Percentiles rank a stretch among this genome's conserved stretches.
Conservation (phyloP, 176 grass and related monocot species). For the Oryza glaberrima region DNA sequence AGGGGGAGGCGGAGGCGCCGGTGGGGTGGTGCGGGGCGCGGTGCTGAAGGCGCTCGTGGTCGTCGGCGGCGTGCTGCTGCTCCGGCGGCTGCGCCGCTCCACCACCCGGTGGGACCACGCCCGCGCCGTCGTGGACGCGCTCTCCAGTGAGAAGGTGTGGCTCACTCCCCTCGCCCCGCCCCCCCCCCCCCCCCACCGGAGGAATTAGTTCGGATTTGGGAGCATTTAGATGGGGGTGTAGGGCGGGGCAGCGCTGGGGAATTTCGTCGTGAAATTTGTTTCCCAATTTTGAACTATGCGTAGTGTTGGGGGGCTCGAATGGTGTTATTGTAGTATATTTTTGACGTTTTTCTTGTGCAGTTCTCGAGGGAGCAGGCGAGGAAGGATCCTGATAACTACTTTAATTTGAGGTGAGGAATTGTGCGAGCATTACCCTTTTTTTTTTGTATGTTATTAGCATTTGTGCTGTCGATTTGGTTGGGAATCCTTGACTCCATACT, state of each 20-base stretch:
- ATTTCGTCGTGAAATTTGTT: neutral
- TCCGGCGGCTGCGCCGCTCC: constrained; percentile 85
- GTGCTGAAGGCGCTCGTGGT: constrained; percentile 85
- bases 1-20: constrained; percentile 33
- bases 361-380: constrained; percentile 96
- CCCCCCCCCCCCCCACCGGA: too few relatives aligned
- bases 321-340: neutral
- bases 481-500: constrained; percentile 7
- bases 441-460: neutral
- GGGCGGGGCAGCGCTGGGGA: neutral
- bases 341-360: constrained; percentile 46
- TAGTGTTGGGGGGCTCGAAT: neutral
- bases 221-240: neutral
- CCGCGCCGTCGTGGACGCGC: constrained; percentile 72
- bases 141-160: constrained; percentile 84
- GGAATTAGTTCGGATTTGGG: neutral
- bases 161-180: too few relatives aligned
- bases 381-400: constrained; percentile 84
- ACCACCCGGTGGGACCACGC: constrained; percentile 96
- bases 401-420: constrained; percentile 82
- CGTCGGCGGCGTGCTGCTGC: constrained; percentile 72
- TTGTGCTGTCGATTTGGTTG: constrained; percentile 6
- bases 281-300: constrained; percentile 18
- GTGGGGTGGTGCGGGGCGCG: constrained; percentile 58
- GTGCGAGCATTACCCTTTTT: constrained; percentile 1